A percentile compares a stretch with the other conserved stretches of the same genome.
Conservation (phyloP, 768 basidiomycete genomes). For the Amanita pallidorosea region DNA sequence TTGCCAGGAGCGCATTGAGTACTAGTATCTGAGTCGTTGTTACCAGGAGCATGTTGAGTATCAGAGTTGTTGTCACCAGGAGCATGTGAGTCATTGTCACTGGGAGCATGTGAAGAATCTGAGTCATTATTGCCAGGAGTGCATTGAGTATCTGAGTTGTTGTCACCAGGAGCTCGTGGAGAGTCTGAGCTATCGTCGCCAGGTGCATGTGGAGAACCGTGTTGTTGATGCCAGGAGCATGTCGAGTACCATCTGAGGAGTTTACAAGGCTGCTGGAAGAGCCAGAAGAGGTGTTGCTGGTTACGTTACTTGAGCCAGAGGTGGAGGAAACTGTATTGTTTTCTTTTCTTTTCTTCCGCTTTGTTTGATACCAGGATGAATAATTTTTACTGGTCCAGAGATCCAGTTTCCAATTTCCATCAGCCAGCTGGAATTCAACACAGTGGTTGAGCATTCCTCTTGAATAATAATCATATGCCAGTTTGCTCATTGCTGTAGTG, state of each 20-base stretch:
- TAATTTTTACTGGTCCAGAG: background rate
- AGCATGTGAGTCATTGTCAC: no score
- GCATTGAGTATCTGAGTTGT: no score
- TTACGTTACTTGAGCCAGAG: background rate
- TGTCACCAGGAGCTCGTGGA: no score
- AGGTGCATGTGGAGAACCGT: background rate
- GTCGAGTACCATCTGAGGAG: background rate
- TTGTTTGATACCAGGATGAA: no score
- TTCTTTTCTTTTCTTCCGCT: conserved; percentile 6
- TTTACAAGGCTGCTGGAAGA: background rate
- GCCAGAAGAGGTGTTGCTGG: background rate
- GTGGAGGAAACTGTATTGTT: background rate
- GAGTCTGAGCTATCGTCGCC: background rate
- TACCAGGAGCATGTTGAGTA: no score
- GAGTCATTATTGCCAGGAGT: no score
- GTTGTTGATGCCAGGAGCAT: background rate
- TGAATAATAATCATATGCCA: no score
- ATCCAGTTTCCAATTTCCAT: background rate
- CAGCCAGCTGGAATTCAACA: background rate
- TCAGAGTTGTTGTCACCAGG: no score
- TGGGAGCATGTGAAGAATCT: no score
- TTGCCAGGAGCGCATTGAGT: no score
- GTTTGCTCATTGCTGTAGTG: no score
- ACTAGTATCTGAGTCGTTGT: no score
- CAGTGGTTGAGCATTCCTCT: background rate